Evolutionary conservation across 2,329 filamentous ascomycete genomes (phyloP), one percentile per base, ranked within the genome.

Genomic region (Diaporthe vaccinii): DNA sequence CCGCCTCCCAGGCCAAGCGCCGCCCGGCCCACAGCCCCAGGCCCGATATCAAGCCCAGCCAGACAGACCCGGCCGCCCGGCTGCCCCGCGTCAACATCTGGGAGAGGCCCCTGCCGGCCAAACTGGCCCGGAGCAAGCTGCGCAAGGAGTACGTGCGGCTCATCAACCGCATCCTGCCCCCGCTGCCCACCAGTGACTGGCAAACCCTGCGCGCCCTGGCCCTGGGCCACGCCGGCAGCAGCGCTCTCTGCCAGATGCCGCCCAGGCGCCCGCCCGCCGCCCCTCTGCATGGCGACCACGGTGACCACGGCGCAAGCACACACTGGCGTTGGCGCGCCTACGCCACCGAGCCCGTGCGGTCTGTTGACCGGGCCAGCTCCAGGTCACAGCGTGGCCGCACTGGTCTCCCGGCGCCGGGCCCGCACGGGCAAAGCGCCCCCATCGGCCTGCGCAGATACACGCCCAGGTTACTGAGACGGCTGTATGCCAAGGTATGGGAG

Each of bases 101-200:
- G 87, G 89, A 88, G 2, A 84, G 85, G 2, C 86, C 86, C 0
- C 81, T 87, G 1, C 75, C 84, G 4, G 78, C 82, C 7, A 85
- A 81, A 58, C 79, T 87, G 0, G 78, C 82, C 10, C 83, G 84
- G n/a, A 84, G 84, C 14, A 88, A 88, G 75, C 79, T 83, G 62
- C 86, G 84, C 39, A 84, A 82, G 31, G 89, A 87, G 83, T 93
- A 89, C 88, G 85, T 82, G 51, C 74, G 74, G 5, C 79, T 84
- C 22, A 82, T 87, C 0, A 80, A 85, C 17, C 89, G 87, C 75
- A 76, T 91, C 9, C 82, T 90, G 78, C 89, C 90, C n/a, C 91
- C 91, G 0, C 75, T 93, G 22, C 85, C 85, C 9, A 82, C 80
- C 39, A 83, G 84, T 25, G 89, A 92, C 79, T 93, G 90, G 90